A percentile compares a stretch with the other conserved stretches of the same genome.
These are phyloP conservation scores for Scopulariopsis brevicaulis DNA, from an alignment of 2,329 filamentous ascomycete genomes.

Conservation along the genomic window DNA sequence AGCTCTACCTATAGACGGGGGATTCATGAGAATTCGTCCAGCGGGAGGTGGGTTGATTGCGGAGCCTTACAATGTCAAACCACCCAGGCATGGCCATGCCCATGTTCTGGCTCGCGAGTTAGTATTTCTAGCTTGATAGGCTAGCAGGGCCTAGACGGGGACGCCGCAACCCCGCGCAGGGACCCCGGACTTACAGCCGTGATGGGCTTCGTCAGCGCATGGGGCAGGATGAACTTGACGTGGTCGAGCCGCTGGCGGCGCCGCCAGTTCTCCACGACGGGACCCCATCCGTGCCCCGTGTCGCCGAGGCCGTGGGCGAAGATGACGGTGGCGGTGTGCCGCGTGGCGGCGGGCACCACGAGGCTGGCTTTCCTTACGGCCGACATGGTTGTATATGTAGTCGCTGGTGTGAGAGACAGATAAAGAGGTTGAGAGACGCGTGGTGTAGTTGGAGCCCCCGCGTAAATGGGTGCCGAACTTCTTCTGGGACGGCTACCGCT, in stretches of 20 bases:
- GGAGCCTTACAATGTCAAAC: conserved; percentile 60
- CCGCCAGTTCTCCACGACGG: conserved; percentile 79
- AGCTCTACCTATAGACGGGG: conserved; percentile 17
- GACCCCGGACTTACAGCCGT: conserved; percentile 47
- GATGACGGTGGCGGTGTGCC: conserved; percentile 90
- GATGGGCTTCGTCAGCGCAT: conserved; percentile 78
- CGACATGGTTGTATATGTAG: neutral
- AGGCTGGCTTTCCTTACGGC: conserved; percentile 21
- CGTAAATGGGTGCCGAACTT: neutral
- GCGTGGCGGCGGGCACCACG: conserved; percentile 66
- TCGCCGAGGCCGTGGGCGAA: conserved; percentile 90
- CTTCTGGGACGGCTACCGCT: neutral
- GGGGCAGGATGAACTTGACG: conserved; percentile 88
- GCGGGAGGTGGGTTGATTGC: neutral
- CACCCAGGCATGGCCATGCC: conserved; percentile 78
- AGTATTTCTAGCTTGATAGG: neutral
- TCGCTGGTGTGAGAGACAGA: neutral
- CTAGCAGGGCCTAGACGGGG: neutral
- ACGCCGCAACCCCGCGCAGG: too few species aligned
- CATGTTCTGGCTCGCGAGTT: conserved; percentile 46
- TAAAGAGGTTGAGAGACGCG: neutral
- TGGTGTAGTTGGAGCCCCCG: neutral
- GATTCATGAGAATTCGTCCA: neutral
- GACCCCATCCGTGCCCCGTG: conserved; percentile 66
- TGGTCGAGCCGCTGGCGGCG: conserved; percentile 70